A percentile compares a stretch with the other conserved stretches of the same genome.
phyloP scores from a whole-genome alignment of 2,329 filamentous ascomycete genomes.

The Penicillium sp. region DNA sequence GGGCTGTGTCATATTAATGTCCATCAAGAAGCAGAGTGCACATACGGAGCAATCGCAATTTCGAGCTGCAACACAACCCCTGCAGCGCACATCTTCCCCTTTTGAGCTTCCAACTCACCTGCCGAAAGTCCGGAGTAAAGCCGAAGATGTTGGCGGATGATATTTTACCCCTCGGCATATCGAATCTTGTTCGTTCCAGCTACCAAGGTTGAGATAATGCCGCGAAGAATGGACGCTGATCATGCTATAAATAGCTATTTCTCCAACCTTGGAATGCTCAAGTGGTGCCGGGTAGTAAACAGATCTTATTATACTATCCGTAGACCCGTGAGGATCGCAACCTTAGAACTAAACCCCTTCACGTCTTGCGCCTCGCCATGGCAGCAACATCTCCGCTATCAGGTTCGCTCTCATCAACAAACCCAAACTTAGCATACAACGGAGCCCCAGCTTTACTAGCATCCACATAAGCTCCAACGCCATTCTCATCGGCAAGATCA shows the following conservation, averaged over 20 bases:
- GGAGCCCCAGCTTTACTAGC: conserved; percentile 33
- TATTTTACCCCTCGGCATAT: neutral
- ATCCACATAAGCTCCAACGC: conserved; percentile 37
- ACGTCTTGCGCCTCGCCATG: conserved; percentile 8
- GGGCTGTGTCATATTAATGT: neutral
- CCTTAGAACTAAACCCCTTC: neutral
- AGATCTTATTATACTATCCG: too few species aligned
- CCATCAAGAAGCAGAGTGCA: neutral
- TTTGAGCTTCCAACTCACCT: neutral
- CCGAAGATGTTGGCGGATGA: conserved; percentile 7
- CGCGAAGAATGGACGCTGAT: neutral
- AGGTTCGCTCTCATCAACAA: conserved; percentile 28
- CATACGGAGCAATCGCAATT: neutral
- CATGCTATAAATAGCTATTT: neutral
- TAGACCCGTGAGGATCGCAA: neutral
- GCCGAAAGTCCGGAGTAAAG: neutral
- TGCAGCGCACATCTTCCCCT: conserved; percentile 4
- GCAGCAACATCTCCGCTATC: conserved; percentile 1
- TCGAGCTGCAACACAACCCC: neutral
- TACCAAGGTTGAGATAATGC: neutral
- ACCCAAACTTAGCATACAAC: conserved; percentile 40
- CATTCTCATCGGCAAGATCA: conserved; percentile 34
- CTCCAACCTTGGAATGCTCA: neutral
- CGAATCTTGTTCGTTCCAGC: neutral
- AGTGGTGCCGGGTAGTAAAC: neutral